Base-by-base conservation (phyloP, 2,329 filamentous ascomycete genomes). In the Raffaelea ambrosiae region DNA sequence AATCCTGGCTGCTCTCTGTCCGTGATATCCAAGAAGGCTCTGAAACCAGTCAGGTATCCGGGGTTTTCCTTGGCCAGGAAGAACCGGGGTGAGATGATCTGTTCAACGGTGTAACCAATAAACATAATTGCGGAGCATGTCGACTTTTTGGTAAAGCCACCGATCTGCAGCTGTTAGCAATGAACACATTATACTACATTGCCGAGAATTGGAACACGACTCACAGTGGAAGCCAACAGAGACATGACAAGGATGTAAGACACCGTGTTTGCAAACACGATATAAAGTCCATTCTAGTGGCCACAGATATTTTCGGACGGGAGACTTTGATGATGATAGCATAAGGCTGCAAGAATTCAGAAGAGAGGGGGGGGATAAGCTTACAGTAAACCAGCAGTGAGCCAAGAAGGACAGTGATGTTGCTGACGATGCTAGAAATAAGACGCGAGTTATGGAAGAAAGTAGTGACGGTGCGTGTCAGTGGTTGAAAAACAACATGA, bases 91-190 rank as follows among this genome's bases (percentile, higher is more conserved):
- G 49, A 33, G 18, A 49, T 47, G 16, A 51, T 49, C 56, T 83
- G 84, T 2, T 79, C 80, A 0, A 71, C 66, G 33, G 76, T 77
- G 71, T 78, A 83, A 2, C 73, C 71, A 42, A 86, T 72, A 55
- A 86, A 82, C 1, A 86, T 66, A 7, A 83, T 68, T 13, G 74
- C 80, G 0, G 80, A 84, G 0, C 76, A 82, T 10, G 76, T 74
- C 57, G 84, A 85, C 53, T 79, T 77, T 63, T 86, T 86, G 0
- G 82, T 86, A 57, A 86, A 81, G 1, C 83, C 82, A 0, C 76
- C 82, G 0, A 82, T 81, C 41, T 43, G 29, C 16, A 31, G 18
- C 3, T 10, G 35, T 38, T 19, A 38, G 35, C 8, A 10, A 8
- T 29, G 26, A 14, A 38, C 8, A 9, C 13, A 14, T n/a, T 33